A percentile compares a stretch with the other conserved stretches of the same genome.
These are phyloP conservation scores for Passalora sequoiae DNA, from an alignment of 2,329 filamentous ascomycete species.

Conservation along the genomic window DNA sequence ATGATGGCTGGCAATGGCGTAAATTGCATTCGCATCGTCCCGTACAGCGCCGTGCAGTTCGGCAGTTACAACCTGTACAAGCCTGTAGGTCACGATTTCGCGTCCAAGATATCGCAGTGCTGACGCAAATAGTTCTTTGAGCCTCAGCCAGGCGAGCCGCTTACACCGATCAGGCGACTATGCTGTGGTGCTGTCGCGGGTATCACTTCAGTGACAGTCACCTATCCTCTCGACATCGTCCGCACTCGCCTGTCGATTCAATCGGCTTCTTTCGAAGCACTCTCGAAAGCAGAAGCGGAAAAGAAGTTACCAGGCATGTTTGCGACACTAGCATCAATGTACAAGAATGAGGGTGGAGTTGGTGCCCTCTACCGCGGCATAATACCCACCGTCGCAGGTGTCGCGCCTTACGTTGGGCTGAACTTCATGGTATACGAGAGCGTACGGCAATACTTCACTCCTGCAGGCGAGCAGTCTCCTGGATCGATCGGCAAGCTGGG, in stretches of 20 bases:
- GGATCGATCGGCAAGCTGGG: constrained; percentile 72
- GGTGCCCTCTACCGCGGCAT: constrained; percentile 89
- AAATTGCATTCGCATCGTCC: constrained; percentile 96
- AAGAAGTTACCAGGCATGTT: constrained; percentile 84
- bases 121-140: constrained; percentile 62
- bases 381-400: constrained; percentile 85
- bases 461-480: constrained; percentile 81
- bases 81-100: constrained; percentile 54
- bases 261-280: constrained; percentile 83
- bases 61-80: constrained; percentile 98
- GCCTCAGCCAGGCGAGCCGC: constrained; percentile 63
- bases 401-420: constrained; percentile 92
- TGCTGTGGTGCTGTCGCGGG: constrained; percentile 88
- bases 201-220: constrained; percentile 90
- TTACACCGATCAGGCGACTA: constrained; percentile 69
- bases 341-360: constrained; percentile 82
- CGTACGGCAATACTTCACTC: constrained; percentile 75
- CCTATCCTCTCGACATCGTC: constrained; percentile 96
- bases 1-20: constrained; percentile 98
- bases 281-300: constrained; percentile 55
- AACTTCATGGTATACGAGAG: constrained; percentile 99
- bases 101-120: background rate
- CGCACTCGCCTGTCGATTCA: constrained; percentile 93
- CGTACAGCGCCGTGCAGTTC: constrained; percentile 97
- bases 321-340: constrained; percentile 75